Conservation (phyloP, 257 asterid species). For the Solanum gandarillasii region DNA sequence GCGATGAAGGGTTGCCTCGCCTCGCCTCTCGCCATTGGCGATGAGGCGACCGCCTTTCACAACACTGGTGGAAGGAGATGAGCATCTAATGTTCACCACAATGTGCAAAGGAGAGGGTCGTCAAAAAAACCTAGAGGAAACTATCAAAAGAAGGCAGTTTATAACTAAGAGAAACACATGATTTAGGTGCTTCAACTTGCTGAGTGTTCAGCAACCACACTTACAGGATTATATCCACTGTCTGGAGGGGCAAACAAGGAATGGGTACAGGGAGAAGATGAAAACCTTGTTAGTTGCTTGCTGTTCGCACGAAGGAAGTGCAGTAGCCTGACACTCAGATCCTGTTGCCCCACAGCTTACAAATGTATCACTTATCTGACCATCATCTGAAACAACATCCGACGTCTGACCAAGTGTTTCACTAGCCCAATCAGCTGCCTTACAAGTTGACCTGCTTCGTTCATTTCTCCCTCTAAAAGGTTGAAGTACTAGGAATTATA, state of each 20-base stretch:
- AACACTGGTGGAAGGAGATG: background rate
- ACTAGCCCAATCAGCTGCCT: conserved; percentile 23
- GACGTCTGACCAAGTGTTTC: conserved; percentile 31
- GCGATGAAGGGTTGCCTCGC: background rate
- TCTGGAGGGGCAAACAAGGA: background rate
- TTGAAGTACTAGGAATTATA: background rate
- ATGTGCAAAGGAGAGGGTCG: background rate
- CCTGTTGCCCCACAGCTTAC: conserved; percentile 23
- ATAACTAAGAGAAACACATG: background rate
- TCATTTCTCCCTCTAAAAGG: conserved; percentile 41
- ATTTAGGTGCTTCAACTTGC: background rate
- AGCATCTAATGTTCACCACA: background rate
- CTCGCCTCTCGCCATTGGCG: background rate
- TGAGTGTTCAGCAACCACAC: background rate
- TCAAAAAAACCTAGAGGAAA: background rate
- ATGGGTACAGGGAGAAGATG: background rate
- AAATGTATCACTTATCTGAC: conserved; percentile 20
- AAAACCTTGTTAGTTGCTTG: conserved; percentile 32
- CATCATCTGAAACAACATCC: conserved; percentile 27
- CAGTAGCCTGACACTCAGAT: conserved; percentile 20
- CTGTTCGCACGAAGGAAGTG: conserved; percentile 13
- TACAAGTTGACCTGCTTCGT: conserved; percentile 31
- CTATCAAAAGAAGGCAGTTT: background rate
- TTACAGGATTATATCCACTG: background rate
- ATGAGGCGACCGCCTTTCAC: background rate